These are phyloP conservation scores for Macadamia tetraphylla DNA, from an alignment of 164 flowering plant genomes.

Conservation along the genomic window DNA sequence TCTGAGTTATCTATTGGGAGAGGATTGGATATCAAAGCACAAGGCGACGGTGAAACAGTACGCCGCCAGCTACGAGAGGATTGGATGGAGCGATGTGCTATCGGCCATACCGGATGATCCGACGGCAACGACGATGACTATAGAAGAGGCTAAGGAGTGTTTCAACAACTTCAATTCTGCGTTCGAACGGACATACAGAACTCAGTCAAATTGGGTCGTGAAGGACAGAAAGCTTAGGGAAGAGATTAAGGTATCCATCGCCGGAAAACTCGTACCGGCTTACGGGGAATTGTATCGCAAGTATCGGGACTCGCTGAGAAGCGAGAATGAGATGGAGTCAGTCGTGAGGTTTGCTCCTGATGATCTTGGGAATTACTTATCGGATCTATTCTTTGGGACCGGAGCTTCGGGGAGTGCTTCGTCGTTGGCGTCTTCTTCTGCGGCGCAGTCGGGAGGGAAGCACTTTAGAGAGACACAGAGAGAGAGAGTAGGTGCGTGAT, in stretches of 20 bases:
- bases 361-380: conserved; percentile 39
- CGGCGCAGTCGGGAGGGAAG: conserved; percentile 5
- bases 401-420: conserved; percentile 10
- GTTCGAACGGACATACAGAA: conserved; percentile 41
- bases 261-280: conserved; percentile 29
- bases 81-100: conserved; percentile 50
- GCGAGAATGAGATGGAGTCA: conserved; percentile 9
- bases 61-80: conserved; percentile 38
- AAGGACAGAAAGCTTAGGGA: conserved; percentile 47
- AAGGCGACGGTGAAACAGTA: conserved; percentile 41
- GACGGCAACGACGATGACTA: conserved; percentile 13
- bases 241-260: conserved; percentile 39
- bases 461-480: not conserved
- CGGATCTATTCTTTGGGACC: conserved; percentile 32
- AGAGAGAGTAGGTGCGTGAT: no score
- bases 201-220: conserved; percentile 37
- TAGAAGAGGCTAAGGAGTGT: conserved; percentile 27
- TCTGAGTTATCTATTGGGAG: conserved; percentile 48
- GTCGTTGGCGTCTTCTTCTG: conserved; percentile 14
- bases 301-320: conserved; percentile 11
- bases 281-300: conserved; percentile 34
- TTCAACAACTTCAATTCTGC: conserved; percentile 37
- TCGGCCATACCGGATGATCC: conserved; percentile 34
- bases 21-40: conserved; percentile 47
- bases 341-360: conserved; percentile 43